Percentiles rank a stretch among this genome's conserved stretches.
phyloP scores from a whole-genome alignment of 129 eudicot genomes.

The Saussurea involucrata region DNA sequence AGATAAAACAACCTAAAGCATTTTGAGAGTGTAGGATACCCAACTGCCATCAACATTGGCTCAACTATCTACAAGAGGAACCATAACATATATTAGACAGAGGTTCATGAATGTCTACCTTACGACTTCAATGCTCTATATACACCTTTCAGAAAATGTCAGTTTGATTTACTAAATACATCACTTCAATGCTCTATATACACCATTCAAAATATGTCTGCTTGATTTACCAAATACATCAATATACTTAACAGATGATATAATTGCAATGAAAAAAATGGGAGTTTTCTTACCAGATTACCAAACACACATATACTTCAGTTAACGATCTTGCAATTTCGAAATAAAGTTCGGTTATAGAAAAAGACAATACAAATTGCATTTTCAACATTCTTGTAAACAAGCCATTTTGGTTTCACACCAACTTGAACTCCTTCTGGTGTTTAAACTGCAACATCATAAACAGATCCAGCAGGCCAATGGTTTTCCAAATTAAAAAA shows the following conservation, averaged over 20 bases:
- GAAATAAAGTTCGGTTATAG: no score
- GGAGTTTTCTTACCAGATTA: no score
- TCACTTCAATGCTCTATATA: background rate
- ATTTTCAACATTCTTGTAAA: slow-evolving; percentile 62
- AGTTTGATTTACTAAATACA: background rate
- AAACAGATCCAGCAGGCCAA: slow-evolving; percentile 56
- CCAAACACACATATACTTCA: no score
- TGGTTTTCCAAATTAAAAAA: no score
- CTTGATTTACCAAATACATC: background rate
- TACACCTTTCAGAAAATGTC: background rate
- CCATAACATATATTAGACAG: background rate
- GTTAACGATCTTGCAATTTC: no score
- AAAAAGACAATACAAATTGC: no score
- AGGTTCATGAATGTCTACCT: background rate
- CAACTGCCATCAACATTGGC: no score
- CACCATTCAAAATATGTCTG: background rate
- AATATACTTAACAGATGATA: background rate
- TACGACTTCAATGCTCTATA: background rate
- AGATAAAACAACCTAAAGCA: no score
- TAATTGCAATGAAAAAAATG: background rate
- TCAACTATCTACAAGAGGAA: no score
- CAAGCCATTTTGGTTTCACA: slow-evolving; percentile 57
- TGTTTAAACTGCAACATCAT: slow-evolving; percentile 41
- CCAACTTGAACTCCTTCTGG: slow-evolving; percentile 48
- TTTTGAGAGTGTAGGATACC: no score